Conservation (phyloP, 2,329 filamentous ascomycete species). For the Polytolypa hystricis region DNA sequence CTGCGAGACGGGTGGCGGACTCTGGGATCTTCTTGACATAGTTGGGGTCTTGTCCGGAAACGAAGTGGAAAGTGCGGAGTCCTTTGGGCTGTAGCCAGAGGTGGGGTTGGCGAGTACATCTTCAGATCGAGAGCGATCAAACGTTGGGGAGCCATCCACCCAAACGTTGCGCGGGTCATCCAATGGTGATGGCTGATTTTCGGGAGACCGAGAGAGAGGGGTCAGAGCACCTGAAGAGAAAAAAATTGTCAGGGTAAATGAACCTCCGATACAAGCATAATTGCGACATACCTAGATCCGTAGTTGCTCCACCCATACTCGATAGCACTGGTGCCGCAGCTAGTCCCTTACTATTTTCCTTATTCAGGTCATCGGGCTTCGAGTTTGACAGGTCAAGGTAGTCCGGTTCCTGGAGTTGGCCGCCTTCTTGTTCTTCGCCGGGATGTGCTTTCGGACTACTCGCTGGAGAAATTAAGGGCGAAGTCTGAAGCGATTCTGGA, state of each 20-base stretch:
- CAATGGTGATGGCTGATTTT: conserved; percentile 18
- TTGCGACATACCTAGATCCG: conserved; percentile 32
- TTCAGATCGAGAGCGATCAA: conserved; percentile 45
- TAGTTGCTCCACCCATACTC: conserved; percentile 29
- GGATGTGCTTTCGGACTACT: conserved; percentile 53
- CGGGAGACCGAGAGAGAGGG: conserved; percentile 30
- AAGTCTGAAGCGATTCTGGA: conserved; percentile 88
- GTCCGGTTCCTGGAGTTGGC: conserved; percentile 39
- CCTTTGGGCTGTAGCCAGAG: conserved; percentile 6
- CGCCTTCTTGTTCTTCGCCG: conserved; percentile 20
- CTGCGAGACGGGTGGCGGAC: conserved; percentile 60
- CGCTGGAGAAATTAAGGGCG: conserved; percentile 82
- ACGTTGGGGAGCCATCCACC: conserved; percentile 27
- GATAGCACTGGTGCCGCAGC: conserved; percentile 20
- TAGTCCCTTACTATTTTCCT: conserved; percentile 8
- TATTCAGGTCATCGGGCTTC: conserved; percentile 16
- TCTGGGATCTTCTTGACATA: conserved; percentile 47
- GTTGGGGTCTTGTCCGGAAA: neutral
- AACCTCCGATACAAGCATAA: neutral
- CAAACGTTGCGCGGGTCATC: conserved; percentile 16
- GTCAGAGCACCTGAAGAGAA: conserved; percentile 16
- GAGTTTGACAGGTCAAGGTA: conserved; percentile 34
- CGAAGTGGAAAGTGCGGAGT: neutral
- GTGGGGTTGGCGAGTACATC: conserved; percentile 39
- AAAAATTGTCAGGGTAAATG: conserved; percentile 9